A percentile compares a stretch with the other conserved stretches of the same genome.
These are phyloP conservation scores for Calonectria leucothoes DNA, from an alignment of 2,329 filamentous ascomycete genomes.

Conservation along the genomic window DNA sequence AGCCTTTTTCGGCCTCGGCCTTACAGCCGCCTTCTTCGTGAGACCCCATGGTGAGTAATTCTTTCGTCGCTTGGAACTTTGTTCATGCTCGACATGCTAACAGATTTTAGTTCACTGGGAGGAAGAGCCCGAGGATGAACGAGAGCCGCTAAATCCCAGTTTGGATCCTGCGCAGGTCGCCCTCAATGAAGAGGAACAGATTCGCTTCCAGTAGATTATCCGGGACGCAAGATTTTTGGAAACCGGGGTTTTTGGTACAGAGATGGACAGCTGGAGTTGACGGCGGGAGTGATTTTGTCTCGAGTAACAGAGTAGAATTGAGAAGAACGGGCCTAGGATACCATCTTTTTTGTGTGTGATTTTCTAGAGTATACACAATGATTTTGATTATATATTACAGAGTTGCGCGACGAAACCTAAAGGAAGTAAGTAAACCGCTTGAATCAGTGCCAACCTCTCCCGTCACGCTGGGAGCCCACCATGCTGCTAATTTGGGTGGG, in stretches of 20 bases:
- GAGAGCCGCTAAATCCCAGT: conserved; percentile 34
- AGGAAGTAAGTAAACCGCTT: not conserved
- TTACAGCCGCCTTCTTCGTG: conserved; percentile 77
- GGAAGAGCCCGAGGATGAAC: conserved; percentile 38
- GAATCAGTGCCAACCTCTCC: not conserved
- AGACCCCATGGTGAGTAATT: conserved; percentile 77
- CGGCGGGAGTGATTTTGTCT: not conserved
- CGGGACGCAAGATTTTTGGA: not conserved
- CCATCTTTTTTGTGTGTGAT: not conserved
- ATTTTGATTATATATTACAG: not conserved
- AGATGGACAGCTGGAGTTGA: not conserved
- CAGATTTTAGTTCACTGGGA: conserved; percentile 48
- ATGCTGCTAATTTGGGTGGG: not conserved
- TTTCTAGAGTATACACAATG: not conserved
- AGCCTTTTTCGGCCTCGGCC: conserved; percentile 72
- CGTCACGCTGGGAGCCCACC: not conserved
- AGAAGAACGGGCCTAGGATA: not conserved
- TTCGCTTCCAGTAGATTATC: conserved; percentile 37
- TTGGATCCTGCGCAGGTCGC: conserved; percentile 30
- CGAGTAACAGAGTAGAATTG: not conserved
- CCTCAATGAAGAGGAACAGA: conserved; percentile 43
- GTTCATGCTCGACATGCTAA: conserved; percentile 25
- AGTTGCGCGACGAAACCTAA: not conserved
- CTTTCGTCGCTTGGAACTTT: not conserved
- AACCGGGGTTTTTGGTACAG: not conserved